phyloP scores from a whole-genome alignment of 768 basidiomycete species.

The Agrocybe chaxingu region DNA sequence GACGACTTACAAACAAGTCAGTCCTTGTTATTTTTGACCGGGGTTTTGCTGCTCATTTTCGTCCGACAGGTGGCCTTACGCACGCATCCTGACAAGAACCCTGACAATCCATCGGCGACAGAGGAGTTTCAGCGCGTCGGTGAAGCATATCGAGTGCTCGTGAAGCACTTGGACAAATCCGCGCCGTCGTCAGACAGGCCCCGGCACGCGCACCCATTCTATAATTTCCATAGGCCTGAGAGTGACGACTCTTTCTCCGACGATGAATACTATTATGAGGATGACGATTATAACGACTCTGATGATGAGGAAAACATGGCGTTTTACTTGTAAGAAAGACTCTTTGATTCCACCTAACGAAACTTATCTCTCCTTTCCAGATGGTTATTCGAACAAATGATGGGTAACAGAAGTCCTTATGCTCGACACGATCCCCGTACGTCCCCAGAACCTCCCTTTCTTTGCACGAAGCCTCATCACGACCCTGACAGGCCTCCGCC shows the following conservation, averaged over 20 bases:
- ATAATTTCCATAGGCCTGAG: conserved; percentile 8
- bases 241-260: conserved; percentile 30
- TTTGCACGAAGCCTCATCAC: not conserved
- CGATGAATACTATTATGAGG: conserved; percentile 33
- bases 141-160: conserved; percentile 63
- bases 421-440: conserved; percentile 7
- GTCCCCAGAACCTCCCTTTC: not conserved
- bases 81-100: conserved; percentile 80
- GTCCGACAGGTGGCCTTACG: conserved; percentile 51
- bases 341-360: conserved; percentile 6
- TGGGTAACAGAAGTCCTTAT: conserved; percentile 10
- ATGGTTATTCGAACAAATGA: conserved; percentile 26
- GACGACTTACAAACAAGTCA: conserved; percentile 65
- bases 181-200: conserved; percentile 3
- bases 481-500: conserved; percentile 9
- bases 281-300: conserved; percentile 24
- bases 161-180: conserved; percentile 47
- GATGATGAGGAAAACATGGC: conserved; percentile 17
- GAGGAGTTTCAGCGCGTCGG: conserved; percentile 66
- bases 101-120: conserved; percentile 60
- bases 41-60: conserved; percentile 1
- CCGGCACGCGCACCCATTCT: conserved; percentile 5
- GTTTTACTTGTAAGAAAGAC: conserved; percentile 40
- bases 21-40: conserved; percentile 8
- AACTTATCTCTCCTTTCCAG: conserved; percentile 24